Conservation (phyloP, 2,329 filamentous ascomycete genomes). For the Clonostachys byssicola region DNA sequence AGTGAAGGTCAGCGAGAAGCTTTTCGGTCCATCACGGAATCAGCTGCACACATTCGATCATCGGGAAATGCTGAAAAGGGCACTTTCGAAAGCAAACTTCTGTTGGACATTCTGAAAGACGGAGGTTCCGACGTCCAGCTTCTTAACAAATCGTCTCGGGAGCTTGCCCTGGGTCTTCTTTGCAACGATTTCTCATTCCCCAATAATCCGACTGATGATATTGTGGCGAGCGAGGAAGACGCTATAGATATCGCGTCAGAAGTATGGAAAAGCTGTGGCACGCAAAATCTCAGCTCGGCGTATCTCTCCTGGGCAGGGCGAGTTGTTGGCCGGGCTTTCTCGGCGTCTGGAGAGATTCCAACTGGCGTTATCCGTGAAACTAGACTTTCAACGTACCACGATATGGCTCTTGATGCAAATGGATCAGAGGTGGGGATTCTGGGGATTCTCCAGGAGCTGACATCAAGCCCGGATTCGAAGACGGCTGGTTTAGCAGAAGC, state of each 20-base stretch:
- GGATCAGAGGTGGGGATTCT: slow-evolving; percentile 63
- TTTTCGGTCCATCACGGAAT: slow-evolving; percentile 64
- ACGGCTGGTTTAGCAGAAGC: slow-evolving; percentile 58
- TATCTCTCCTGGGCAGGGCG: slow-evolving; percentile 84
- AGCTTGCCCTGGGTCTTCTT: slow-evolving; percentile 67
- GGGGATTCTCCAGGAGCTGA: slow-evolving; percentile 55
- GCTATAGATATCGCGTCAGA: slow-evolving; percentile 59
- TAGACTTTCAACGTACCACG: slow-evolving; percentile 43
- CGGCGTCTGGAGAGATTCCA: slow-evolving; percentile 66
- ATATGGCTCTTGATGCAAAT: slow-evolving; percentile 38
- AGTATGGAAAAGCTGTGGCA: slow-evolving; percentile 73
- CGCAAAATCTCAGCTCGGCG: slow-evolving; percentile 56
- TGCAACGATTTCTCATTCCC: slow-evolving; percentile 69
- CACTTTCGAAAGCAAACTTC: slow-evolving; percentile 72
- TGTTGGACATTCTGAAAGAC: slow-evolving; percentile 78
- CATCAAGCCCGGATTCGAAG: slow-evolving; percentile 50
- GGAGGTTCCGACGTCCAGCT: slow-evolving; percentile 57
- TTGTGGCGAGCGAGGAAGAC: slow-evolving; percentile 63
- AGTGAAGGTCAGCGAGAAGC: slow-evolving; percentile 43
- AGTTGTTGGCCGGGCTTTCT: slow-evolving; percentile 80
- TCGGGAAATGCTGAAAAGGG: slow-evolving; percentile 66
- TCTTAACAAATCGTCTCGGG: slow-evolving; percentile 65
- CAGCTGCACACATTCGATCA: slow-evolving; percentile 62
- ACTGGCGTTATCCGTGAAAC: slow-evolving; percentile 58
- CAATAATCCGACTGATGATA: slow-evolving; percentile 44